Evolutionary conservation across 495 filamentous ascomycete species (phyloP), one percentile per base, ranked within the genome.

Genomic region (Aspergillus nanangensis): DNA sequence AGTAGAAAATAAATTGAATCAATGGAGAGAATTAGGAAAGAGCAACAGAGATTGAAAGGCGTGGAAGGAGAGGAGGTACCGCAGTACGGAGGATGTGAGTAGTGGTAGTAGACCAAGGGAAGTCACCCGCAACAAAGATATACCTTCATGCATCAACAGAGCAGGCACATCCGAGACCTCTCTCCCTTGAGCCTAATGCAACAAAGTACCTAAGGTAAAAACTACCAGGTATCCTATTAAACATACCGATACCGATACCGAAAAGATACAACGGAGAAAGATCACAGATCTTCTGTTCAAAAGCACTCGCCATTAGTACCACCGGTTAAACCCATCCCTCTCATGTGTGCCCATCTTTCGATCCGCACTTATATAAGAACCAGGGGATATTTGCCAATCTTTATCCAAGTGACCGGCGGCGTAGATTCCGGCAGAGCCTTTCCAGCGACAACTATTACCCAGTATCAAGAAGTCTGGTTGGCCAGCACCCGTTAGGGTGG

Each of bases 381-480:
- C 38, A 38, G 58, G 44, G 19, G 73, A 71, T 41, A 79, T 61
- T 23, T 69, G 62, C 80, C 80, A 83, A 17, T 53, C 55, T 41
- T 66, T 61, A 45, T 79, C 76, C 49, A 83, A 74, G 55, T 71
- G 78, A 7, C 79, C 80, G 55, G 79, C 63, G 1, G 76, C 75
- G 48, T 75, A 59, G 3, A 71, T 62, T 10, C 80, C 80, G 34
- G 67, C 75, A 31, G 71, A 58, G 4, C 80, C 79, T 41, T 65
- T 62, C 75, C 74, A 81, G 24, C 57, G 53, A 55, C 70, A 70
- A 21, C 55, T 62, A 22, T 58, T 51, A 36, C 70, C 62, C 15
- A 75, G 39, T 0, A 82, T 50, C 3, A 81, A 50, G 48, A 80
- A 79, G 35, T 81, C 75, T 7, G 80, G 80, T 47, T 79, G 77